Conservation (phyloP, 805 yeast species). For the Kluyveromyces lactis region DNA sequence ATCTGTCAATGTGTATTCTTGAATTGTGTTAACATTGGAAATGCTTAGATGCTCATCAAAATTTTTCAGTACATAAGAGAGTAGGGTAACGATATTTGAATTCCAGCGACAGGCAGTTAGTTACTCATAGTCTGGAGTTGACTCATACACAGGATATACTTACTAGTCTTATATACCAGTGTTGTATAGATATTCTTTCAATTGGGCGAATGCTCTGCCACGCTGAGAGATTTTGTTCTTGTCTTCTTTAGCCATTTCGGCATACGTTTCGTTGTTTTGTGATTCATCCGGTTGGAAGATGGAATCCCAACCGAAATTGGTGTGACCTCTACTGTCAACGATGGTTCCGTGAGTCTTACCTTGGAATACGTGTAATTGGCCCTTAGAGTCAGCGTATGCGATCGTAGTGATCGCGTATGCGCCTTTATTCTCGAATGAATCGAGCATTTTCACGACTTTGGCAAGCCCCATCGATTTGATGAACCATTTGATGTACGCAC, state of each 20-base stretch:
- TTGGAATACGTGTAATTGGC: conserved; percentile 69
- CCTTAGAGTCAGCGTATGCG: conserved; percentile 84
- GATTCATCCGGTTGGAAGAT: conserved; percentile 59
- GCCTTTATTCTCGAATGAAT: conserved; percentile 70
- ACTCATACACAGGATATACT: too few species aligned
- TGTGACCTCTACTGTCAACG: conserved; percentile 71
- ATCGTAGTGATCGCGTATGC: conserved; percentile 90
- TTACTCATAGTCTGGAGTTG: too few species aligned
- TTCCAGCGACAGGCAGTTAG: too few species aligned
- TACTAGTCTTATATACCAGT: too few species aligned
- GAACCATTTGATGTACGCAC: conserved; percentile 95
- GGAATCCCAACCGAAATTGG: conserved; percentile 92
- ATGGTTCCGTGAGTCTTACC: conserved; percentile 78
- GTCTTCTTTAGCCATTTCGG: conserved; percentile 71
- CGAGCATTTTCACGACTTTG: conserved; percentile 70
- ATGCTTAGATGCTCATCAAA: conserved; percentile 2
- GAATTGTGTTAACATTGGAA: too few species aligned
- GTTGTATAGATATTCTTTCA: conserved; percentile 44
- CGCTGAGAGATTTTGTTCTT: conserved; percentile 87
- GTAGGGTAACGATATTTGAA: neutral
- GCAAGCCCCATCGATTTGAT: conserved; percentile 63
- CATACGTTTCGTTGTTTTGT: conserved; percentile 63
- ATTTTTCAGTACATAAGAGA: neutral
- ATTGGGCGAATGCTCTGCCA: conserved; percentile 68
- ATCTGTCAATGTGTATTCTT: too few species aligned